Conservation (phyloP, 768 basidiomycete genomes). For the Cystobasidium onofrii region DNA sequence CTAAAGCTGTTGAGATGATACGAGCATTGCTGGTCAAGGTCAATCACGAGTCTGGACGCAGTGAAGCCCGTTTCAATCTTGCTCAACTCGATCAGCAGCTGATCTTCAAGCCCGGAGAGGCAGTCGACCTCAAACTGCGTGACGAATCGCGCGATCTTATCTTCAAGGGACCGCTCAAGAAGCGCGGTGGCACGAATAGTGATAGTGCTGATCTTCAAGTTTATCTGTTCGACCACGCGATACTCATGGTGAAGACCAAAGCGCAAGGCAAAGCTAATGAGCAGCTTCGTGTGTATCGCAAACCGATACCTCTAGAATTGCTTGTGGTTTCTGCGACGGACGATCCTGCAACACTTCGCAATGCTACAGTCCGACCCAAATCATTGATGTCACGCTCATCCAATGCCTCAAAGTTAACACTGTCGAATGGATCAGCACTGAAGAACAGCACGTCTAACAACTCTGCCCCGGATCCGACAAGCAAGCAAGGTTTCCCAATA, state of each 20-base stretch:
- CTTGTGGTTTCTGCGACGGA: slow-evolving; percentile 68
- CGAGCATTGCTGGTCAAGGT: slow-evolving; percentile 77
- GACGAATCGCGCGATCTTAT: slow-evolving; percentile 86
- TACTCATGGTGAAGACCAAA: slow-evolving; percentile 86
- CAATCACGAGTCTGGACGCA: slow-evolving; percentile 85
- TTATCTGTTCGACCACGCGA: slow-evolving; percentile 92
- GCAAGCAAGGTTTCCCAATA: slow-evolving; percentile 79
- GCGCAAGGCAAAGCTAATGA: slow-evolving; percentile 63
- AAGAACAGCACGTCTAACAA: not conserved
- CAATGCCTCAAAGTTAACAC: slow-evolving; percentile 10
- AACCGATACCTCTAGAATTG: slow-evolving; percentile 94
- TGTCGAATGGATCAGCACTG: slow-evolving; percentile 1
- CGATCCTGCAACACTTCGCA: slow-evolving; percentile 47
- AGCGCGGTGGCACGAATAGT: slow-evolving; percentile 61
- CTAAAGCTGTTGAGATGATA: slow-evolving; percentile 66
- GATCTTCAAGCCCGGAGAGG: slow-evolving; percentile 77
- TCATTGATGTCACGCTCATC: slow-evolving; percentile 42
- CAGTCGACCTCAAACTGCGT: slow-evolving; percentile 73
- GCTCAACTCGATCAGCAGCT: slow-evolving; percentile 87
- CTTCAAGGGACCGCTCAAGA: slow-evolving; percentile 80
- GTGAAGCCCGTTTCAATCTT: slow-evolving; percentile 92
- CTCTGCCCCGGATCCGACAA: slow-evolving; percentile 47
- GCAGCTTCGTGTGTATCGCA: slow-evolving; percentile 83
- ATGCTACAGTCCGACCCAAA: slow-evolving; percentile 40
- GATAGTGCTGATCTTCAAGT: slow-evolving; percentile 84